Evolutionary conservation across 345 rosid species (phyloP).

Genomic region (Eucalyptus victrix): DNA sequence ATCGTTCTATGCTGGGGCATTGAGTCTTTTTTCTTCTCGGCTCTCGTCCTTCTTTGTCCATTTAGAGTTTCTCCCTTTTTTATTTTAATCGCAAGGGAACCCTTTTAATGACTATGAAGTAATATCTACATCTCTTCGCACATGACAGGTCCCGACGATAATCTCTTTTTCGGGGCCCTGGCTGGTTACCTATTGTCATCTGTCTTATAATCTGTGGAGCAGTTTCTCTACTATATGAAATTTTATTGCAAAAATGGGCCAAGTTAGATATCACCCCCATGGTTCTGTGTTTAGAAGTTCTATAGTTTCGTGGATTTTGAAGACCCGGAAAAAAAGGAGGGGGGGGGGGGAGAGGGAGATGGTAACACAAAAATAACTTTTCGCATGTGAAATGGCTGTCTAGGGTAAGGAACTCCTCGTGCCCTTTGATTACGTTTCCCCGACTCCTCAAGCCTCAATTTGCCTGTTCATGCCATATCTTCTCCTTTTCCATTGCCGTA

Average conservation of each 20-base stretch:
- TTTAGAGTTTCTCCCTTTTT: background rate
- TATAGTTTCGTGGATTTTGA: too few relatives aligned
- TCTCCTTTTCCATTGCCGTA: background rate
- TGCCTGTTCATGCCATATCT: background rate
- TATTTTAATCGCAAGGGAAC: background rate
- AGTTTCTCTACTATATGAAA: background rate
- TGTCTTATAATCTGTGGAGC: background rate
- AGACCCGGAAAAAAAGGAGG: accelerated
- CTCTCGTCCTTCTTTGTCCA: background rate
- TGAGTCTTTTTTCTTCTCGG: background rate
- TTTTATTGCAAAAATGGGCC: background rate
- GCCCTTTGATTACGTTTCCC: background rate
- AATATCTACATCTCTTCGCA: background rate
- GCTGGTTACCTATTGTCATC: constrained; percentile 27
- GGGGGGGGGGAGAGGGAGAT: background rate
- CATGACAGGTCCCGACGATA: background rate
- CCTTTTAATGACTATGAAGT: background rate
- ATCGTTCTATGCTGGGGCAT: background rate
- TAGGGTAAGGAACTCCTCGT: background rate
- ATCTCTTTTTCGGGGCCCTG: too few relatives aligned
- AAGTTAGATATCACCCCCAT: background rate
- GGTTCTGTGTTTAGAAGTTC: too few relatives aligned
- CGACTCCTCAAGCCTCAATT: background rate
- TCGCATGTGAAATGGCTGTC: background rate
- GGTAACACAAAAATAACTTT: background rate